Evolutionary conservation across 345 rosid genomes (phyloP), one percentile per base, ranked within the genome.

Genomic region (Salix koriyanagi): DNA sequence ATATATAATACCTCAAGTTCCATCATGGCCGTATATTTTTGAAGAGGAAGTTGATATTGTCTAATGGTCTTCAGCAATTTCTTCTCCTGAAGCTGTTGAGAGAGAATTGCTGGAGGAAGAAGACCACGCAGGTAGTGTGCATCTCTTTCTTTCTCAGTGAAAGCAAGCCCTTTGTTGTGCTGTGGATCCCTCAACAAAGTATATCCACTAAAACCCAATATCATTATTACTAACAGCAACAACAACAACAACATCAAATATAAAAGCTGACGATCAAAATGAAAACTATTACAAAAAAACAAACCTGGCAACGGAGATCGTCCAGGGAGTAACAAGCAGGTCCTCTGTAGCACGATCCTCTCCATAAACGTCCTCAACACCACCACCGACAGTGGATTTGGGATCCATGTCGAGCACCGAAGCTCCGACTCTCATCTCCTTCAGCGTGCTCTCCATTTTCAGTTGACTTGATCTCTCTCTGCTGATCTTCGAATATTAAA

Each of bases 261-360:
- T 5, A 36, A 11, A 7, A 10, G 30, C 1, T 11, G 52, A 41
- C 13, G 28, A 44, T 39, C 36, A 12, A 52, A 70, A 39, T 19
- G 6, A 68, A 68, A 30, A 21, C 25, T 41, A 64, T 11, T 10
- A 12, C 19, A 56, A 26, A 50, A 12, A 56, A 4, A 42, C 30
- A 30, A 25, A 92, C 98, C 98, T 92, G 67, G 97, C 97, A 69
- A 94, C 92, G 23, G 94, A 90, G 77, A 85, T 69, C 23, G 93
- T 69, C 97, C 98, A 94, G 56, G 97, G 98, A 74, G 94, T 94
- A 72, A 91, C 89, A 54, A 87, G 86, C 84, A 86, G 89, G 73
- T 92, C 96, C 76, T 89, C 93, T 14, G 91, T 80, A 84, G 91
- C 89, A 64, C 86, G 79, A 67, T 90, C 96, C 84, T 92, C 96